These are phyloP conservation scores for Amanita phalloides DNA, from an alignment of 768 basidiomycete genomes.

Conservation along the genomic window DNA sequence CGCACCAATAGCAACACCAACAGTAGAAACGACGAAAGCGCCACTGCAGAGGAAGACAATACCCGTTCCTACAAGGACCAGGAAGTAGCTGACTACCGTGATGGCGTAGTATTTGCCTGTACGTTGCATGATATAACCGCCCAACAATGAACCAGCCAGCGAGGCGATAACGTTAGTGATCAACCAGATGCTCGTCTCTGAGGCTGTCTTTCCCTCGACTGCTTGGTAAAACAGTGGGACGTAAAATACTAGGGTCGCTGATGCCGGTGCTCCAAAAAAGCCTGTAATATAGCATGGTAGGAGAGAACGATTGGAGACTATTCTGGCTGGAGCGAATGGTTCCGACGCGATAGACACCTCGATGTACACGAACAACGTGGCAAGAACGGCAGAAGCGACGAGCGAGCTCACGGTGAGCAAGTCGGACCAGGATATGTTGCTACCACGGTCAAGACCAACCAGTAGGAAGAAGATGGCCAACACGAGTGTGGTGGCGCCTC, in stretches of 20 bases:
- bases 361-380: conserved; percentile 29
- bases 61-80: conserved; percentile 27
- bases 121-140: conserved; percentile 45
- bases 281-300: conserved; percentile 47
- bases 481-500: conserved; percentile 45
- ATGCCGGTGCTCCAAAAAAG: conserved; percentile 39
- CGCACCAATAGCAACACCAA: conserved; percentile 32
- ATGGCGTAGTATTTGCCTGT: conserved; percentile 48
- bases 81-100: conserved; percentile 30
- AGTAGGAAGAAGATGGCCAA: conserved; percentile 48
- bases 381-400: conserved; percentile 19
- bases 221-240: conserved; percentile 50
- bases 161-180: conserved; percentile 35
- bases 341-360: conserved; percentile 43
- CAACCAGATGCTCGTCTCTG: conserved; percentile 41
- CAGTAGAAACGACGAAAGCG: conserved; percentile 20
- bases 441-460: conserved; percentile 43
- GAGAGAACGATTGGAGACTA: conserved; percentile 38
- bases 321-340: conserved; percentile 47
- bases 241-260: conserved; percentile 38
- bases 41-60: conserved; percentile 30
- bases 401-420: conserved; percentile 25
- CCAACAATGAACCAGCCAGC: conserved; percentile 36
- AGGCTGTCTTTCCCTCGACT: conserved; percentile 34
- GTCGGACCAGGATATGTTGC: conserved; percentile 38